Evolutionary conservation across 2,329 filamentous ascomycete genomes (phyloP).

Genomic region (Drechslerella coelobrocha): DNA sequence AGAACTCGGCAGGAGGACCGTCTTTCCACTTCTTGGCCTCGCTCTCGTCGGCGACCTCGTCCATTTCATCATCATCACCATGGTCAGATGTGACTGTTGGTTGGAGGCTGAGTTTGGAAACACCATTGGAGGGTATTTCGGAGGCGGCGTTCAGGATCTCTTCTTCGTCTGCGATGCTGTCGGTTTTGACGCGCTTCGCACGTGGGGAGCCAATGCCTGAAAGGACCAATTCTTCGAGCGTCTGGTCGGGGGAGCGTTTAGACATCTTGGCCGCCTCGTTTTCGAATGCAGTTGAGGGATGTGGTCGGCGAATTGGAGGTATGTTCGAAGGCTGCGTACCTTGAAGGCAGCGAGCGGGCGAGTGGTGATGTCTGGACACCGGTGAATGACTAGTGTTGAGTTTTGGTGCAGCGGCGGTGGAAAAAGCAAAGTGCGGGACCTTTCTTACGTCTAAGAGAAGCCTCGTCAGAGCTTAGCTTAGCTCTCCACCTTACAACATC

Average conservation of each 20-base stretch:
- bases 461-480: constrained; percentile 22
- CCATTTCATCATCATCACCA: constrained; percentile 52
- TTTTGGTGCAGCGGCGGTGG: constrained; percentile 19
- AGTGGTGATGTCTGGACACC: neutral
- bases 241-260: constrained; percentile 45
- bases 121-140: constrained; percentile 53
- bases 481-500: constrained; percentile 9
- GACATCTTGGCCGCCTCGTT: constrained; percentile 27
- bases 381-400: constrained; percentile 41
- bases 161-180: constrained; percentile 49
- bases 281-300: neutral
- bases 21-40: constrained; percentile 54
- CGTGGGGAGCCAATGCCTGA: constrained; percentile 47
- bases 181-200: constrained; percentile 48
- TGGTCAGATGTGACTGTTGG: constrained; percentile 50
- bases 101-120: constrained; percentile 48
- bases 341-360: too few relatives aligned
- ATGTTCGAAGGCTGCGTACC: constrained; percentile 19
- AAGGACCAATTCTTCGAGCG: constrained; percentile 44
- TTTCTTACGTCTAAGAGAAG: constrained; percentile 27
- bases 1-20: constrained; percentile 75
- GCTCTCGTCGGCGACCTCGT: constrained; percentile 56
- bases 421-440: constrained; percentile 51
- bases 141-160: constrained; percentile 58
- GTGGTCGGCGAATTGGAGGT: neutral